phyloP scores from a whole-genome alignment of 257 asterid genomes.

The Craterostigma plantagineum region DNA sequence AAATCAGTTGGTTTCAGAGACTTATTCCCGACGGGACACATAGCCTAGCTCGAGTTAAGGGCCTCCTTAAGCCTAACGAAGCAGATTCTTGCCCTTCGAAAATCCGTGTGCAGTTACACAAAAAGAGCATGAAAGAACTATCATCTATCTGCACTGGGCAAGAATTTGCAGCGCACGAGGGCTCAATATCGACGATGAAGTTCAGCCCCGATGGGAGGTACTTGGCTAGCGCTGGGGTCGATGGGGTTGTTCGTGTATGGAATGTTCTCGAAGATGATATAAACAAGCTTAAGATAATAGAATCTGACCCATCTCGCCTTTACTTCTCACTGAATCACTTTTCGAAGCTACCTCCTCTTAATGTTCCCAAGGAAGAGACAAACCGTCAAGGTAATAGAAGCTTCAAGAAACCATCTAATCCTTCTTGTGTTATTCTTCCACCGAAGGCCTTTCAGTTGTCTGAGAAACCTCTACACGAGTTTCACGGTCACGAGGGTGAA shows the following conservation, averaged over 20 bases:
- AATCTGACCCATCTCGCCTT: constrained; percentile 43
- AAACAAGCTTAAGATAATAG: constrained; percentile 21
- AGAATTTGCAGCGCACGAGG: constrained; percentile 74
- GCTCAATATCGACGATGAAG: constrained; percentile 76
- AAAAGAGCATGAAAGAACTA: constrained; percentile 45
- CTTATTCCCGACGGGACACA: constrained; percentile 18
- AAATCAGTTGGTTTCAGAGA: constrained; percentile 45
- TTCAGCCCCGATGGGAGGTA: constrained; percentile 72
- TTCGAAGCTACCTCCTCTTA: constrained; percentile 40
- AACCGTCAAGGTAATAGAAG: constrained; percentile 14
- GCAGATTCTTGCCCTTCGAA: constrained; percentile 13
- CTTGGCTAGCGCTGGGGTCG: constrained; percentile 91
- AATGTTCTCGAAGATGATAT: constrained; percentile 51
- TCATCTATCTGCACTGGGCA: constrained; percentile 59
- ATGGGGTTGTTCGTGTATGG: constrained; percentile 83
- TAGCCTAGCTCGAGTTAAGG: constrained; percentile 20
- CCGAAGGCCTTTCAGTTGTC: constrained; percentile 57
- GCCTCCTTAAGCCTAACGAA: constrained; percentile 16
- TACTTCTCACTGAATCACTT: constrained; percentile 41
- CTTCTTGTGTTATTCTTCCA: constrained; percentile 72
- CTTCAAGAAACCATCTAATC: constrained; percentile 31
- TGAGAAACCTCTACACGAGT: constrained; percentile 78
- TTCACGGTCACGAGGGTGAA: constrained; percentile 58
- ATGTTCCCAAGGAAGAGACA: constrained; percentile 15
- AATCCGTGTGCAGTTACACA: constrained; percentile 27